phyloP scores from a whole-genome alignment of 2,329 filamentous ascomycete species.

The Dryadomyces quercus-mongolicae region DNA sequence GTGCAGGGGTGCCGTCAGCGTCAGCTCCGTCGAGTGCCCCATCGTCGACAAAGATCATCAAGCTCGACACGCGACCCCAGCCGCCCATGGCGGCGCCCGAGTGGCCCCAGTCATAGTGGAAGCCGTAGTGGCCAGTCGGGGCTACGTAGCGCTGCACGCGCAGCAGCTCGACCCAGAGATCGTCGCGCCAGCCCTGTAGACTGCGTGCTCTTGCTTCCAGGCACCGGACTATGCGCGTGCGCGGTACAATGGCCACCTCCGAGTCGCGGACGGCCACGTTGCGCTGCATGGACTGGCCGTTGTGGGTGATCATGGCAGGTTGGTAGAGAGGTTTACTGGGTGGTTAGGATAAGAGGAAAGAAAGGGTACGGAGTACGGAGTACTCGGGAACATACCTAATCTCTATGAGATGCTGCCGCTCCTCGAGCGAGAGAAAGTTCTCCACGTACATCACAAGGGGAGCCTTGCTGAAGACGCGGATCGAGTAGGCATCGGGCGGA shows the following conservation, averaged over 20 bases:
- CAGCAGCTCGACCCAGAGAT: conserved; percentile 39
- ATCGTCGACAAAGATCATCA: conserved; percentile 40
- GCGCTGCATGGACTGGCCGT: conserved; percentile 27
- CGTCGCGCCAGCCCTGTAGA: conserved; percentile 40
- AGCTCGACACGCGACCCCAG: conserved; percentile 38
- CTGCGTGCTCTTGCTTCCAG: conserved; percentile 33
- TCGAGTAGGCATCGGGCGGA: conserved; percentile 27
- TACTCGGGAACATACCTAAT: conserved; percentile 30
- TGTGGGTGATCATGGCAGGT: conserved; percentile 36
- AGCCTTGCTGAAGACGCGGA: conserved; percentile 34
- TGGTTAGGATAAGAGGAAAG: not conserved
- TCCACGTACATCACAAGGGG: conserved; percentile 43
- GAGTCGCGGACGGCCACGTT: conserved; percentile 37
- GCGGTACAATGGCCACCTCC: conserved; percentile 37
- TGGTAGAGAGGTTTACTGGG: conserved; percentile 33
- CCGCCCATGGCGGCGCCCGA: conserved; percentile 22
- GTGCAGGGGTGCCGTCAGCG: not conserved
- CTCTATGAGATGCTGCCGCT: conserved; percentile 34
- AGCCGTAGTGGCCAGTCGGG: conserved; percentile 35
- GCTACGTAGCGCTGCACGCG: conserved; percentile 35
- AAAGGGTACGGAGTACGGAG: not conserved
- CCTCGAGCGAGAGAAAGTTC: conserved; percentile 32
- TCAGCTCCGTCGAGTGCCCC: conserved; percentile 3
- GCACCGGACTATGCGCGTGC: conserved; percentile 29
- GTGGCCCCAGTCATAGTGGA: conserved; percentile 41